phyloP scores from a whole-genome alignment of 179 eudicot species.

The Amaranthus tricolor region DNA sequence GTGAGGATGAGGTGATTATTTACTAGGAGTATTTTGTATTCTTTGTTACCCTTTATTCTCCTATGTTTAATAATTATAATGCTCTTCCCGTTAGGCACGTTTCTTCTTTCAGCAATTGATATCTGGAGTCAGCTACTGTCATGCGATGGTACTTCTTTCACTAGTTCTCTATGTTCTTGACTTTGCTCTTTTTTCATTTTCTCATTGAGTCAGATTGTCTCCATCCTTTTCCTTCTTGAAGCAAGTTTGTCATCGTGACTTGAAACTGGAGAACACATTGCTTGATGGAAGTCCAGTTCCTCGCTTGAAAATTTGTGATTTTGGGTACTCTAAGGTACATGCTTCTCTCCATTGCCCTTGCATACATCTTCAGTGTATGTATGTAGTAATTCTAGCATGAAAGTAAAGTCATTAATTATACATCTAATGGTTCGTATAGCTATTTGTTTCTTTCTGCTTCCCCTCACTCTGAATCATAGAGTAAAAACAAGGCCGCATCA shows the following conservation, averaged over 20 bases:
- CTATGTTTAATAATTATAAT: not conserved
- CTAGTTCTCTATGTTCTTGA: not conserved
- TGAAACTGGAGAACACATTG: slow-evolving; percentile 87
- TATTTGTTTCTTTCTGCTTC: not conserved
- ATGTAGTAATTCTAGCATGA: too few species aligned
- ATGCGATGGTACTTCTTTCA: slow-evolving; percentile 58
- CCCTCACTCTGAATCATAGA: not conserved
- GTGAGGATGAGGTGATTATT: slow-evolving; percentile 79
- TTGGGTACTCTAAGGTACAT: slow-evolving; percentile 88
- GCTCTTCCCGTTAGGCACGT: slow-evolving; percentile 55
- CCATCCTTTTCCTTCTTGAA: slow-evolving; percentile 26
- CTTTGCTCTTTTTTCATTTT: not conserved
- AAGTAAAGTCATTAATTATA: not conserved
- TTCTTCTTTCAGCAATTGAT: slow-evolving; percentile 91
- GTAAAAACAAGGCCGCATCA: too few species aligned
- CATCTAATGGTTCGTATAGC: not conserved
- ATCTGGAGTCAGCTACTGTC: slow-evolving; percentile 95
- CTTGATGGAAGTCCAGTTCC: slow-evolving; percentile 94
- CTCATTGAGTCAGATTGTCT: not conserved
- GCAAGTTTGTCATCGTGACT: slow-evolving; percentile 96
- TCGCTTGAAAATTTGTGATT: slow-evolving; percentile 90
- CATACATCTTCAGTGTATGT: not conserved
- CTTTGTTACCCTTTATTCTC: not conserved
- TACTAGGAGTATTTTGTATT: not conserved
- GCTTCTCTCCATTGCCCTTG: not conserved